A percentile compares a stretch with the other conserved stretches of the same genome.
These are phyloP conservation scores for Microcos paniculata DNA, from an alignment of 345 rosid genomes.

Conservation along the genomic window DNA sequence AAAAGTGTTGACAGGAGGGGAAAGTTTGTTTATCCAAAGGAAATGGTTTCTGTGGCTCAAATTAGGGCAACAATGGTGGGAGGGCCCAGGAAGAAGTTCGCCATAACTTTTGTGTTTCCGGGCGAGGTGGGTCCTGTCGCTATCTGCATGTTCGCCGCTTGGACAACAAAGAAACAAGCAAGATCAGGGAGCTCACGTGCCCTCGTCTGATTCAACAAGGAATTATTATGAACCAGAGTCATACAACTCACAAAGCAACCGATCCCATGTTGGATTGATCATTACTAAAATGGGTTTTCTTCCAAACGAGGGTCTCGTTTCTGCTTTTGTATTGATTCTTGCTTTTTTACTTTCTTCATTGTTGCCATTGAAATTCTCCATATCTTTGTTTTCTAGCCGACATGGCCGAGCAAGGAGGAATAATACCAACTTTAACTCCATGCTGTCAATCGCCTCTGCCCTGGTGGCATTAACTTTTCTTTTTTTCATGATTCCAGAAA, in stretches of 20 bases:
- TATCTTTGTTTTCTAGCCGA: neutral
- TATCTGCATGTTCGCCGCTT: slow-evolving; percentile 7
- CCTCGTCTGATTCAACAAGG: slow-evolving; percentile 1
- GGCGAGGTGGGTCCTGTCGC: neutral
- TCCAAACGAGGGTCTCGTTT: neutral
- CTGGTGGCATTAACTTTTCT: neutral
- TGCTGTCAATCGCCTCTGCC: neutral
- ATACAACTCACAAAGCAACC: neutral
- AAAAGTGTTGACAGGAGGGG: neutral
- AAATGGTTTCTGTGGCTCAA: slow-evolving; percentile 2
- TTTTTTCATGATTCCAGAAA: neutral
- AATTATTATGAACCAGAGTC: neutral
- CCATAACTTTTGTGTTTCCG: neutral
- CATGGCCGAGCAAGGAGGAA: neutral
- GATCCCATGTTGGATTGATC: neutral
- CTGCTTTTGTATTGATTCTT: neutral
- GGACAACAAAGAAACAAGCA: slow-evolving; percentile 4
- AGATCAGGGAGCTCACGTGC: neutral
- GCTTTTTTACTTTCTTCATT: neutral
- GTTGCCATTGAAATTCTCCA: neutral
- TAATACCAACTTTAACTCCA: slow-evolving; percentile 7
- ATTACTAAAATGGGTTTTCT: neutral
- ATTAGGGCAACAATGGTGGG: neutral
- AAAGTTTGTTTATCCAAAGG: neutral
- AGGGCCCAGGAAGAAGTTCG: slow-evolving; percentile 8